phyloP scores from a whole-genome alignment of 2,329 filamentous ascomycete species.

The Alternaria triticina region DNA sequence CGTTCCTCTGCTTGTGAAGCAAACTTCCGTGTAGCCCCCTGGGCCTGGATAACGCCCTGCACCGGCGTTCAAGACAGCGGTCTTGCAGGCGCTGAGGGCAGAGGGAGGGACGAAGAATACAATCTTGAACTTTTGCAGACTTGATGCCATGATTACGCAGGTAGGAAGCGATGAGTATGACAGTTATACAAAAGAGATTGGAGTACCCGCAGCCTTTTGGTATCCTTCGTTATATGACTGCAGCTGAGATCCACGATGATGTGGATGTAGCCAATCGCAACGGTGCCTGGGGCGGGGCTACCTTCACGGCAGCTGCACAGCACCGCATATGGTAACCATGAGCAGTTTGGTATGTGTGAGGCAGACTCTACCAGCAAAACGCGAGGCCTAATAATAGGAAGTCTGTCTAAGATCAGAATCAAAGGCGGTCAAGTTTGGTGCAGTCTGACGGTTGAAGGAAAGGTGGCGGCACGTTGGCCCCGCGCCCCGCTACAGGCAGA shows the following conservation, averaged over 20 bases:
- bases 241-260: not conserved
- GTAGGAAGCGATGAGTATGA: not conserved
- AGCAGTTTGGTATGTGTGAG: not conserved
- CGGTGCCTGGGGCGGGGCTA: not conserved
- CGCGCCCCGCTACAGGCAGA: slow-evolving; percentile 15
- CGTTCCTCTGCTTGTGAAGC: slow-evolving; percentile 57
- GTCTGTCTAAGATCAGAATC: not conserved
- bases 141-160: slow-evolving; percentile 1
- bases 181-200: not conserved
- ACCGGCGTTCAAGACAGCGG: slow-evolving; percentile 55
- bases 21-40: slow-evolving; percentile 53
- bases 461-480: slow-evolving; percentile 1
- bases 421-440: not conserved
- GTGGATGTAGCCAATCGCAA: not conserved
- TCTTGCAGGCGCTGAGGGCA: slow-evolving; percentile 48
- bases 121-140: slow-evolving; percentile 48
- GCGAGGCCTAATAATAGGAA: not conserved
- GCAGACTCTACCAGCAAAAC: not conserved
- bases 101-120: slow-evolving; percentile 54
- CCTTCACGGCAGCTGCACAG: not conserved
- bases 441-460: not conserved
- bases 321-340: not conserved
- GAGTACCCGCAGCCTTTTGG: not conserved
- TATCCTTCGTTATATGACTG: not conserved
- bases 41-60: slow-evolving; percentile 53